Evolutionary conservation across 2,329 filamentous ascomycete species (phyloP).

Genomic region (Hirsutella thompsonii): DNA sequence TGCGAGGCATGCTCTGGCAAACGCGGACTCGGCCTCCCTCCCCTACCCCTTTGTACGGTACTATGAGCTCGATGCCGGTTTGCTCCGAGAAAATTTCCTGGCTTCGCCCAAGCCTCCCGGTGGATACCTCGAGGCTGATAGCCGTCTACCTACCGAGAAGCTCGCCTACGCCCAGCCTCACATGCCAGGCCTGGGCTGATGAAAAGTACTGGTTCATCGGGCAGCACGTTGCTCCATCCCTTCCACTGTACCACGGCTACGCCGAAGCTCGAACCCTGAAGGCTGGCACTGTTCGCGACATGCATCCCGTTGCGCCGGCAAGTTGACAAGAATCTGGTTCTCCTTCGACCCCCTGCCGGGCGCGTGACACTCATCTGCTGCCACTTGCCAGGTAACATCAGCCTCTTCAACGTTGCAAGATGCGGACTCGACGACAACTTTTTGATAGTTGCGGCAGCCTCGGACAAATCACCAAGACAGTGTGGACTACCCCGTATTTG

Average conservation of each 20-base stretch:
- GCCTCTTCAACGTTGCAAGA: no score
- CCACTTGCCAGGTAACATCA: neutral
- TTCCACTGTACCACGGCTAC: neutral
- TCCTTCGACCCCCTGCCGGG: neutral
- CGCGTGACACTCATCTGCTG: neutral
- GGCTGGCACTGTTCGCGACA: neutral
- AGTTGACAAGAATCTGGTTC: neutral
- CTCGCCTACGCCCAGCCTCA: neutral
- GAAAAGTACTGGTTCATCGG: neutral
- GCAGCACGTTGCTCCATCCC: neutral
- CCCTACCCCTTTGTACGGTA: no score
- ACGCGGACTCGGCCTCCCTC: neutral
- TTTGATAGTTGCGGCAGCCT: no score
- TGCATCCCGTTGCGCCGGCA: neutral
- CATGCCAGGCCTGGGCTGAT: neutral
- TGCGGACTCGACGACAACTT: no score
- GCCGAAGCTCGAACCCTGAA: neutral
- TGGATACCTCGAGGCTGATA: neutral
- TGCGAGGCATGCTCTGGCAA: neutral
- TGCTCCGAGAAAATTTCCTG: slow-evolving; percentile 20
- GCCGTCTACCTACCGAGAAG: neutral
- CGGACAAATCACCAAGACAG: no score
- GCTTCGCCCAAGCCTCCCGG: slow-evolving; percentile 10
- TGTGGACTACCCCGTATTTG: no score
- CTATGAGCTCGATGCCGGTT: slow-evolving; percentile 17